Base-by-base conservation (phyloP, 495 filamentous ascomycete species). In the Penicillium argentinense region DNA sequence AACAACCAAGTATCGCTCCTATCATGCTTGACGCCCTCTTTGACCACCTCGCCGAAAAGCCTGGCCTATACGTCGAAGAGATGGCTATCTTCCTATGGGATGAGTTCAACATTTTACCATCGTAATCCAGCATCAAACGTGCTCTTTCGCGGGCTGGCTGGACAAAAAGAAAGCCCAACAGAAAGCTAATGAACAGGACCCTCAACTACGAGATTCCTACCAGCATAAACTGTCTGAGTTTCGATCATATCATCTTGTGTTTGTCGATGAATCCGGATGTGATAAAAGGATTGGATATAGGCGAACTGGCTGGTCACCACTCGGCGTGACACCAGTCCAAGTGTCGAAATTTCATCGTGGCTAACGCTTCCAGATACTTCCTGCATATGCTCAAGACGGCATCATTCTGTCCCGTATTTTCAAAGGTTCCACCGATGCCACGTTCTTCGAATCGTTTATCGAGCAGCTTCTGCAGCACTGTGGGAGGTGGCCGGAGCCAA, bases 21-120 rank as follows among this genome's bases (percentile, higher is more conserved):
- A 33, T 47, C 25, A 66, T 66, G 40, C 47, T 51, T 17, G 38
- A 54, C 11, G 39, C 39, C 30, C 47, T 50, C 11, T 42, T 24
- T 53, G 43, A 53, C 36, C 23, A 47, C 22, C 43, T 53, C 36
- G 23, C 30, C 17, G 38, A 49, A 42, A 42, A 49, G 4, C 39
- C 29, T 22, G 32, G 18, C 21, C 45, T 53, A 38, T 57, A 49
- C 13, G 17, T 50, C 12, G 40, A 57, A 41, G 54, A 54, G 45
- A 57, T 57, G 50, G 45, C 17, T 39, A 42, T 38, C 26, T 56
- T 51, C 26, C 36, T 51, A 38, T 54, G 38, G 37, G 51, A 50
- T 40, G 39, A 45, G 28, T 50, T 54, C 41, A 49, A 52, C 9
- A 39, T 51, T 7, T 30, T 44, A 39, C 33, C 33, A 26, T 51